Percentiles rank a stretch among this genome's conserved stretches.
phyloP scores from a whole-genome alignment of 2,329 filamentous ascomycete species.

The Penicillium sp. region DNA sequence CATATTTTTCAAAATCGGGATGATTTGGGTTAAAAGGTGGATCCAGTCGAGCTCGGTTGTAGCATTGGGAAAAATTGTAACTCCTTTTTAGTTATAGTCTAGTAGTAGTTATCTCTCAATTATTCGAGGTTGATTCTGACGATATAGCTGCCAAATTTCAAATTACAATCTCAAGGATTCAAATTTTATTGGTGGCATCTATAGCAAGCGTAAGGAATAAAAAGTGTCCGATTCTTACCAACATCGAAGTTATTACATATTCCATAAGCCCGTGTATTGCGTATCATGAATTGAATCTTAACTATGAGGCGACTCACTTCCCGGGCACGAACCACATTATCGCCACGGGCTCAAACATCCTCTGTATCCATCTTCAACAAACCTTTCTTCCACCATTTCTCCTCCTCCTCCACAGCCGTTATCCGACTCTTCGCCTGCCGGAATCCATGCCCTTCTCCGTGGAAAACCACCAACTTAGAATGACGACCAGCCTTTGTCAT shows the following conservation, averaged over 20 bases:
- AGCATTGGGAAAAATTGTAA: neutral
- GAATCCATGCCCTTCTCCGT: slow-evolving; percentile 54
- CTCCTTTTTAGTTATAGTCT: neutral
- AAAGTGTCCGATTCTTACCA: too few relatives aligned
- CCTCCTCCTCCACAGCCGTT: slow-evolving; percentile 47
- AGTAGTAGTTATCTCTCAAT: neutral
- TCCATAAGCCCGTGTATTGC: too few relatives aligned
- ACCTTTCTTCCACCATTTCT: slow-evolving; percentile 47
- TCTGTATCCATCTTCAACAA: neutral
- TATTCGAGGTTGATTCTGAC: too few relatives aligned
- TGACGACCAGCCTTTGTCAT: slow-evolving; percentile 43
- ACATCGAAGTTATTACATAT: too few relatives aligned
- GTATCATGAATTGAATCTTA: too few relatives aligned
- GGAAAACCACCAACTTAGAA: slow-evolving; percentile 48
- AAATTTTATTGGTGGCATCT: too few relatives aligned
- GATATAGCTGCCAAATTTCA: too few relatives aligned
- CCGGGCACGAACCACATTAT: too few relatives aligned
- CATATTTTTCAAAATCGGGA: neutral
- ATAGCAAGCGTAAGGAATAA: too few relatives aligned
- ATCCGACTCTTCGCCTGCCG: slow-evolving; percentile 42
- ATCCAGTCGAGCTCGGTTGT: neutral
- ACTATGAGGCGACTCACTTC: too few relatives aligned
- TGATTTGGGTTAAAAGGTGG: neutral
- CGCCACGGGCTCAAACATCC: neutral
- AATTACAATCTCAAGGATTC: too few relatives aligned